Evolutionary conservation across 768 basidiomycete species (phyloP).

Genomic region (Russula earlei): DNA sequence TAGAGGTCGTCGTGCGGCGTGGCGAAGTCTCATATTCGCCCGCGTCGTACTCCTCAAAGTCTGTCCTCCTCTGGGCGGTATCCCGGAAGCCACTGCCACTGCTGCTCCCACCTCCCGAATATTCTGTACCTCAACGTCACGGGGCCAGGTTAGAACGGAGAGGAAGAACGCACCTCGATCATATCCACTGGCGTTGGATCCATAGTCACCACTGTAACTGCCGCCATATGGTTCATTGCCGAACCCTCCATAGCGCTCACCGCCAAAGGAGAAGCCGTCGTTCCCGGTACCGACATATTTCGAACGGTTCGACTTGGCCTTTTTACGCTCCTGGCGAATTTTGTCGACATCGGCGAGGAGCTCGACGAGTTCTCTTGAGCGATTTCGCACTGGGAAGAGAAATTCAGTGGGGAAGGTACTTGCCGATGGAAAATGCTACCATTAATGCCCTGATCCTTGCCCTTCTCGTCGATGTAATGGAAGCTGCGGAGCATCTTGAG

Average conservation of each 20-base stretch:
- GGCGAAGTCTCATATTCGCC: slow-evolving; percentile 74
- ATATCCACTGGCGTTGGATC: slow-evolving; percentile 33
- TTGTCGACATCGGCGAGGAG: slow-evolving; percentile 85
- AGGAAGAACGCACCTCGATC: slow-evolving; percentile 25
- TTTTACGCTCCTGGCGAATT: slow-evolving; percentile 81
- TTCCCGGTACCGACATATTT: slow-evolving; percentile 88
- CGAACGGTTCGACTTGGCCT: slow-evolving; percentile 82
- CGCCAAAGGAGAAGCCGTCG: slow-evolving; percentile 60
- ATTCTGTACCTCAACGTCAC: slow-evolving; percentile 7
- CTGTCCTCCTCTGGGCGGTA: slow-evolving; percentile 39
- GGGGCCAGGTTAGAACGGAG: background rate
- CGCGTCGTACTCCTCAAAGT: slow-evolving; percentile 91
- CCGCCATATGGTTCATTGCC: slow-evolving; percentile 38
- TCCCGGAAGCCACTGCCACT: slow-evolving; percentile 51
- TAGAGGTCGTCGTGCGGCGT: slow-evolving; percentile 33
- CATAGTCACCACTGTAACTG: slow-evolving; percentile 30
- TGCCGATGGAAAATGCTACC: slow-evolving; percentile 39
- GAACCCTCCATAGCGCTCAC: slow-evolving; percentile 61
- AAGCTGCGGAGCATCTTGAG: slow-evolving; percentile 97
- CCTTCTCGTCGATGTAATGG: slow-evolving; percentile 97
- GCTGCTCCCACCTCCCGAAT: slow-evolving; percentile 27
- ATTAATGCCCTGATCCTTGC: slow-evolving; percentile 96
- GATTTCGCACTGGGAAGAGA: slow-evolving; percentile 77
- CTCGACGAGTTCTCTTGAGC: slow-evolving; percentile 87
- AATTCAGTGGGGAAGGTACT: background rate